phyloP scores from a whole-genome alignment of 208 protist species.

The Acanthamoeba sp. region DNA sequence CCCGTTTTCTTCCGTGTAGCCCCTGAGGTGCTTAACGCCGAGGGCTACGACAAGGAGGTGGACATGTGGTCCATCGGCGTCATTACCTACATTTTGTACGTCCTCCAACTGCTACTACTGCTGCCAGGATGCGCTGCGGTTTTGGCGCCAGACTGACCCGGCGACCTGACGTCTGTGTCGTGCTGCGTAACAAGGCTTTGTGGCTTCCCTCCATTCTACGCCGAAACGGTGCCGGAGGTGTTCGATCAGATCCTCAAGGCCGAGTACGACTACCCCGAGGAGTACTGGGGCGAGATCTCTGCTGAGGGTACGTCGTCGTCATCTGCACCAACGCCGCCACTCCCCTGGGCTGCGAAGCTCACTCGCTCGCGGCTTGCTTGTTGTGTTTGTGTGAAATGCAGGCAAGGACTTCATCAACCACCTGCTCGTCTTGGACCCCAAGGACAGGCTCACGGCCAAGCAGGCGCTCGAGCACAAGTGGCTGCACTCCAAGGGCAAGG shows the following conservation, averaged over 20 bases:
- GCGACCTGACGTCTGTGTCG: no score
- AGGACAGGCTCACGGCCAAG: constrained; percentile 83
- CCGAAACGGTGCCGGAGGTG: constrained; percentile 82
- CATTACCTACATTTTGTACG: constrained; percentile 87
- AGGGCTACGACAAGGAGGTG: constrained; percentile 83
- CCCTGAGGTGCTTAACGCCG: constrained; percentile 84
- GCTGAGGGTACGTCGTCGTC: background rate
- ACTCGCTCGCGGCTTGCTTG: no score
- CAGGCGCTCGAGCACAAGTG: constrained; percentile 86
- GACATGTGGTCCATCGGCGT: constrained; percentile 89
- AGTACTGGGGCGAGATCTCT: constrained; percentile 82
- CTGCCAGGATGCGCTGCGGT: no score
- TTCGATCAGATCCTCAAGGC: constrained; percentile 85
- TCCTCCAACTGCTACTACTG: background rate
- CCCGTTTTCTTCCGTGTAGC: no score
- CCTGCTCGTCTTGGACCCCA: constrained; percentile 84
- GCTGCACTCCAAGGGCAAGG: constrained; percentile 59
- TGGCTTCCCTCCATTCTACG: constrained; percentile 87
- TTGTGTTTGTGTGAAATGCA: background rate
- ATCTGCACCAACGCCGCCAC: no score
- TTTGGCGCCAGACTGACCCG: no score
- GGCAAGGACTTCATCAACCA: constrained; percentile 81
- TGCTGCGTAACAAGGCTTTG: constrained; percentile 71
- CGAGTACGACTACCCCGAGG: constrained; percentile 85
- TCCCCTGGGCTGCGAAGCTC: no score